Conservation (phyloP, 257 asterid species). For the Forsythia suspensa region DNA sequence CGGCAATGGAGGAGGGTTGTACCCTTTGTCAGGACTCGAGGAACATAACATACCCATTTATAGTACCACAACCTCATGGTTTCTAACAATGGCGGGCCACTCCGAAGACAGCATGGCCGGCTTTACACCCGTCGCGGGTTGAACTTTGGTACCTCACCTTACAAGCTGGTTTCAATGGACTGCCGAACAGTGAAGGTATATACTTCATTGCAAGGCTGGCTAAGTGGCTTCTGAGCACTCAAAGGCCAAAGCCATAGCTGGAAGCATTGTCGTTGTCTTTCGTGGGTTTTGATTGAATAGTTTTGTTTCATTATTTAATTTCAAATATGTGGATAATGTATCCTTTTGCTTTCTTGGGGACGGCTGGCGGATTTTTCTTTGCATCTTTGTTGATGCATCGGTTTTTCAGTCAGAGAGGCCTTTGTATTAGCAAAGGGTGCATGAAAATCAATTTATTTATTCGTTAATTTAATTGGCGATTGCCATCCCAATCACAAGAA, state of each 20-base stretch:
- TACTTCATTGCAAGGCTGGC: neutral
- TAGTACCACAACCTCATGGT: neutral
- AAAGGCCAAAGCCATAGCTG: neutral
- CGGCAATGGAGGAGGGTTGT: slow-evolving; percentile 9
- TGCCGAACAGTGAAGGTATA: neutral
- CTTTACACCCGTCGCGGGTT: neutral
- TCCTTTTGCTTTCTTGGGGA: neutral
- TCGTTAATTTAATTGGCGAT: neutral
- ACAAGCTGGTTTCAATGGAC: neutral
- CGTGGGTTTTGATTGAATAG: neutral
- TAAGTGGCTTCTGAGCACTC: neutral
- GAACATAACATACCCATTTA: neutral
- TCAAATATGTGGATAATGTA: neutral
- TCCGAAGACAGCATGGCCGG: too few species aligned
- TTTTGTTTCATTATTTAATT: neutral
- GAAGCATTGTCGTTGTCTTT: neutral
- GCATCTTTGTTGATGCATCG: neutral
- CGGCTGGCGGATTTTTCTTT: slow-evolving; percentile 1
- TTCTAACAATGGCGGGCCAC: neutral
- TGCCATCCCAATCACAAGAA: too few species aligned
- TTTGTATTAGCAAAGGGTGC: neutral
- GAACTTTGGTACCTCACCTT: neutral
- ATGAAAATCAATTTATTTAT: neutral
- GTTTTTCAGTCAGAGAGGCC: neutral
- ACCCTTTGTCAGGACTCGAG: slow-evolving; percentile 22